phyloP scores from a whole-genome alignment of 768 basidiomycete species.

The Kwoniella sp. region DNA sequence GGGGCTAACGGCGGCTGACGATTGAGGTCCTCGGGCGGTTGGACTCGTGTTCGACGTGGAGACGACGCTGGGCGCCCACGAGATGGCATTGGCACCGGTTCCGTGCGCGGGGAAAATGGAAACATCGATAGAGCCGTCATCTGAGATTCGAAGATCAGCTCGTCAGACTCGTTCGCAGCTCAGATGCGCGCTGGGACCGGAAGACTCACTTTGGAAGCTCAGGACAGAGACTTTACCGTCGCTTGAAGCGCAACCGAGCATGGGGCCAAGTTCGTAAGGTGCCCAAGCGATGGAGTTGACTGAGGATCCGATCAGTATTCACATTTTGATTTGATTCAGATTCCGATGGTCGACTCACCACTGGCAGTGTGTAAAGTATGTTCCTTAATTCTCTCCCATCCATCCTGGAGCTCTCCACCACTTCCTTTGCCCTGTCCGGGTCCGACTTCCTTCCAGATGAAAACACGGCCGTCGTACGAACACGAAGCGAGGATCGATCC shows the following conservation, averaged over 20 bases:
- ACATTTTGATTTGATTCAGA: not conserved
- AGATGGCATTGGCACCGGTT: constrained; percentile 94
- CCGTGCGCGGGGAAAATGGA: constrained; percentile 95
- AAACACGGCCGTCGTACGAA: constrained; percentile 95
- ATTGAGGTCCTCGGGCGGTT: constrained; percentile 51
- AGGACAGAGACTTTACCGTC: constrained; percentile 96
- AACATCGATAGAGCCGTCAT: constrained; percentile 94
- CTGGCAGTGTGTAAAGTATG: constrained; percentile 91
- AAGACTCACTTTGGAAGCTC: constrained; percentile 83
- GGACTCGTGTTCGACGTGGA: constrained; percentile 10
- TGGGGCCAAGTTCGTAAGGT: constrained; percentile 96
- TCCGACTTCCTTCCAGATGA: constrained; percentile 88
- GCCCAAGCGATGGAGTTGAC: constrained; percentile 99
- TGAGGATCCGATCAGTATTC: constrained; percentile 54
- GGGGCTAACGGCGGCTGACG: constrained; percentile 57
- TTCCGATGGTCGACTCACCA: constrained; percentile 63
- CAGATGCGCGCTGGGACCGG: not conserved
- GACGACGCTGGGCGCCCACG: constrained; percentile 91
- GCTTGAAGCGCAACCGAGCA: constrained; percentile 93
- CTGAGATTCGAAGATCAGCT: too few species aligned
- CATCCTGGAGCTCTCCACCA: constrained; percentile 58
- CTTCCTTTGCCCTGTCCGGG: constrained; percentile 40
- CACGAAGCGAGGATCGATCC: constrained; percentile 97
- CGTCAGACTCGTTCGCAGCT: not conserved
- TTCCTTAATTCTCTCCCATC: constrained; percentile 94